Base-by-base conservation (phyloP, 1,284 basidiomycete species). In the Cystobasidium sp. region DNA sequence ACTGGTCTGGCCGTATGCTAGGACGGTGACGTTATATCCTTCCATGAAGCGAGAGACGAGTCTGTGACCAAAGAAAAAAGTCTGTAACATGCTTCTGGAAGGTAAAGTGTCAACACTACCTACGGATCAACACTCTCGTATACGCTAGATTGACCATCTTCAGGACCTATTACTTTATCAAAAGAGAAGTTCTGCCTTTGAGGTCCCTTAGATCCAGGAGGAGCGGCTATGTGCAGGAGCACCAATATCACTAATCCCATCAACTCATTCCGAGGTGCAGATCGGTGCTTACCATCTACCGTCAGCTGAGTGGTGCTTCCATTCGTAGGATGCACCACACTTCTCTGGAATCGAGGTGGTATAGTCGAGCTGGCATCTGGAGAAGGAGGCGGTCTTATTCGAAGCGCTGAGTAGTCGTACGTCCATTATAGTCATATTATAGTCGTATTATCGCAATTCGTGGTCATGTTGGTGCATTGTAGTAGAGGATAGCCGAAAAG, bases 1-100 rank as follows among this genome's bases (percentile, higher is more conserved):
- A 77, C 91, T 93, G 0, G 96, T 99, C 82, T 99, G 97, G 14
- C 97, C 96, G 84, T 99, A 99, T 68, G 96, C 96, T 76, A 99
- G 88, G 76, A 99, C 91, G 49, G 97, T 99, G 77, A 94, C 96
- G 84, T 99, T 99, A 84, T 94, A 96, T 12, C 96, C 96, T 80
- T 95, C 93, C 59, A 97, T 82, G 83, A 98, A 99, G 77, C 92
- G 91, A 41, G 90, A 89, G 76, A 98, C 87, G 78, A 97, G 89
- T 3, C 66, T 73, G 62, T 53, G 37, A 24, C n/a, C 18, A 37
- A 37, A 43, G n/a, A 4, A n/a, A 10, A 20, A 20, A 14, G 18
- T 53, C 24, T 43, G 1, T 18, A 9, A n/a, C 8, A 10, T 51
- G 31, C n/a, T 1, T n/a, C 22, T 20, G 16, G 6, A 10, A 16